Conservation (phyloP, 495 filamentous ascomycete species). For the Tuber magnatum region DNA sequence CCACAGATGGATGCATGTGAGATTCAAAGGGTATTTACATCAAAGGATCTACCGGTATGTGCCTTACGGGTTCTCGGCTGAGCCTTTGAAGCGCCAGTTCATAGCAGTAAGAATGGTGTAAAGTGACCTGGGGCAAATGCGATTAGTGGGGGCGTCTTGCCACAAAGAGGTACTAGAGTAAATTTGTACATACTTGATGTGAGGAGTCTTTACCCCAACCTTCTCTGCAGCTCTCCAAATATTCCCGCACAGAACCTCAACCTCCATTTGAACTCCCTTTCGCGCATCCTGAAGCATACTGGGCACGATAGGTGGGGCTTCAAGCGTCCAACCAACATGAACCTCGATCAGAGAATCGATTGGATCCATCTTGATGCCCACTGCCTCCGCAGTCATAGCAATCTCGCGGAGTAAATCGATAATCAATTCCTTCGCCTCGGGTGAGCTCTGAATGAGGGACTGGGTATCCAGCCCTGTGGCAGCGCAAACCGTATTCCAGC, state of each 20-base stretch:
- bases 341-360: constrained; percentile 15
- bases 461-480: constrained; percentile 49
- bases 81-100: constrained; percentile 21
- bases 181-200: constrained; percentile 37
- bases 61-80: background rate
- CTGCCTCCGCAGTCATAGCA: constrained; percentile 19
- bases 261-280: constrained; percentile 44
- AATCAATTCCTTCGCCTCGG: constrained; percentile 45
- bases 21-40: background rate
- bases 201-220: constrained; percentile 42
- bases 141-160: background rate
- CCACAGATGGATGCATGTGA: background rate
- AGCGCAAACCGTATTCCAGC: constrained; percentile 46
- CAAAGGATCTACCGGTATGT: background rate
- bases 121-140: constrained; percentile 15
- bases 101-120: constrained; percentile 29
- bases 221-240: constrained; percentile 43
- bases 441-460: constrained; percentile 40
- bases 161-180: background rate
- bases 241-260: constrained; percentile 48
- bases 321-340: constrained; percentile 10
- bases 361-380: constrained; percentile 11
- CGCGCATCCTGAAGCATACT: constrained; percentile 49
- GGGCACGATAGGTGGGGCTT: constrained; percentile 14
- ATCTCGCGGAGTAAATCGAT: constrained; percentile 46